Evolutionary conservation across 306 rosid species (phyloP).

Genomic region (Herpetospermum pedunculosum): DNA sequence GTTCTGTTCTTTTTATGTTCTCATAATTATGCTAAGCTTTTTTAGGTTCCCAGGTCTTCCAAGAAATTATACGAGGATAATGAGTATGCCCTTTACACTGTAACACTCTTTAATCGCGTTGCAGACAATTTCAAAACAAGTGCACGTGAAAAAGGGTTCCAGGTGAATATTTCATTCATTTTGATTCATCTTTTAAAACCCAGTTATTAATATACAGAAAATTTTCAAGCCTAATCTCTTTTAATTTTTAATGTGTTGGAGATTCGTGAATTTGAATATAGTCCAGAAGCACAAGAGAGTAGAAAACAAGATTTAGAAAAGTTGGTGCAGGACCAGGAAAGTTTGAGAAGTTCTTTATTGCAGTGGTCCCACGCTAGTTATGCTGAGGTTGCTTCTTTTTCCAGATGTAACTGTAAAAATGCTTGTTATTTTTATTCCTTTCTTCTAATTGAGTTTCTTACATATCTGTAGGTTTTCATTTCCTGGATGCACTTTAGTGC

Average conservation of each 20-base stretch:
- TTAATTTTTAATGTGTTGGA: constrained; percentile 26
- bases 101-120: constrained; percentile 70
- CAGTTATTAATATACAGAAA: neutral
- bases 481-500: constrained; percentile 98
- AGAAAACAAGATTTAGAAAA: constrained; percentile 68
- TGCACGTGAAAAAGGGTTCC: constrained; percentile 81
- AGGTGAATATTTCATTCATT: constrained; percentile 36
- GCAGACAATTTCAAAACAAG: constrained; percentile 82
- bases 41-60: constrained; percentile 87
- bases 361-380: constrained; percentile 90
- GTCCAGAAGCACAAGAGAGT: constrained; percentile 69
- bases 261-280: constrained; percentile 82
- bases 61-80: constrained; percentile 85
- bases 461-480: constrained; percentile 55
- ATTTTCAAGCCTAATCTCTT: constrained; percentile 12
- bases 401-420: neutral
- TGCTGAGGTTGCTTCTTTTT: constrained; percentile 52
- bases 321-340: constrained; percentile 72
- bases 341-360: constrained; percentile 65
- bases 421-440: neutral
- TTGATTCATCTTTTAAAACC: constrained; percentile 10
- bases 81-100: constrained; percentile 84
- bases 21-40: constrained; percentile 24
- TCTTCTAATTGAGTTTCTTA: constrained; percentile 11
- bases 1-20: constrained; percentile 16